These are phyloP conservation scores for Salix arbutifolia DNA, from an alignment of 345 rosid genomes.

Conservation along the genomic window DNA sequence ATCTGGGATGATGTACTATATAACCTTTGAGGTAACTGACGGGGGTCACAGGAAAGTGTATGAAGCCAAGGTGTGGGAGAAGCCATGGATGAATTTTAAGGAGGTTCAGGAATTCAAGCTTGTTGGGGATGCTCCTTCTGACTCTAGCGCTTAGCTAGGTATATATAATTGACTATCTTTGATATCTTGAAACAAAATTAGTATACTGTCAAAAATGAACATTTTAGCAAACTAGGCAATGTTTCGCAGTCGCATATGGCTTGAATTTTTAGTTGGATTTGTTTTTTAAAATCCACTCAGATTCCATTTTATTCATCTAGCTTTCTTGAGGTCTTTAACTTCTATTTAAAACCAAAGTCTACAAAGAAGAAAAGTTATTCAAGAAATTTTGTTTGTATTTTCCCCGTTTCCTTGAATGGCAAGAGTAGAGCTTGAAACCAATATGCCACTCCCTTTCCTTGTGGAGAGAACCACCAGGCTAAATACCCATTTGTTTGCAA, in stretches of 20 bases:
- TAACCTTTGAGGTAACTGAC: slow-evolving; percentile 69
- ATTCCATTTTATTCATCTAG: neutral
- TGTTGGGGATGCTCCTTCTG: slow-evolving; percentile 37
- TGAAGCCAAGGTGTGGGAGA: slow-evolving; percentile 90
- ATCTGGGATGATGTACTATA: slow-evolving; percentile 59
- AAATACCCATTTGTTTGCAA: neutral
- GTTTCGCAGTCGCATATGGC: neutral
- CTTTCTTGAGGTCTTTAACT: neutral
- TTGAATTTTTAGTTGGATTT: neutral
- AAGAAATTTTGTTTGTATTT: too few species aligned
- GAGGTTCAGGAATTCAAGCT: slow-evolving; percentile 69
- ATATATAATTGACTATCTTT: neutral
- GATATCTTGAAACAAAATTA: neutral
- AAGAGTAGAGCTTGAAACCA: neutral
- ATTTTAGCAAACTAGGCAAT: neutral
- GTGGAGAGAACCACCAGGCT: neutral
- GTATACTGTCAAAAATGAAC: neutral
- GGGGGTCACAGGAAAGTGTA: slow-evolving; percentile 58
- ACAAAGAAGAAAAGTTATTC: neutral
- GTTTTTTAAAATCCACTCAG: neutral
- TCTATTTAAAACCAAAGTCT: neutral
- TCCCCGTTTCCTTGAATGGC: neutral
- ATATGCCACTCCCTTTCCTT: neutral
- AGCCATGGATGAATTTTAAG: slow-evolving; percentile 80
- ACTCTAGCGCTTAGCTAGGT: slow-evolving; percentile 27